Conservation (phyloP, 345 rosid species). For the Euphorbia pulcherrima region DNA sequence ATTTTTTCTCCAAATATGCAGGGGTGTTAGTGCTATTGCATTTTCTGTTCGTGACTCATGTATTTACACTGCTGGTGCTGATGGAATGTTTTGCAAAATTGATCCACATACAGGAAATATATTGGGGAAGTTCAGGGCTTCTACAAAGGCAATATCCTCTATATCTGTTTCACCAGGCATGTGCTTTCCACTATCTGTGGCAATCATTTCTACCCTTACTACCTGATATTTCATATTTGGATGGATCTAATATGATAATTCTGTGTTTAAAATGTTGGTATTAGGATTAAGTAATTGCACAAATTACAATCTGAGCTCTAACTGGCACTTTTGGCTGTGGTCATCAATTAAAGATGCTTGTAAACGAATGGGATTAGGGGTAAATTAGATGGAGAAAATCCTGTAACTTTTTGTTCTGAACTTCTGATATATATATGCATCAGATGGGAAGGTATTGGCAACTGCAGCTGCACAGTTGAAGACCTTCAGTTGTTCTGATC, state of each 20-base stretch:
- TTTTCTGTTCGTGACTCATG: constrained; percentile 53
- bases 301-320: neutral
- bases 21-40: constrained; percentile 85
- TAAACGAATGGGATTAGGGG: neutral
- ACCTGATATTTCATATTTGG: neutral
- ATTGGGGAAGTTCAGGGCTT: constrained; percentile 62
- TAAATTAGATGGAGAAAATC: constrained; percentile 1
- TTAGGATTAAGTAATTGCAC: neutral
- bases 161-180: constrained; percentile 76
- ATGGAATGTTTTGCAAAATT: constrained; percentile 86
- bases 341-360: neutral
- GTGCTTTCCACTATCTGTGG: constrained; percentile 5
- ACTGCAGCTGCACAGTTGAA: constrained; percentile 81
- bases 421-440: constrained; percentile 7
- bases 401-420: constrained; percentile 11
- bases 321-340: neutral
- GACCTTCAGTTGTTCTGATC: constrained; percentile 58
- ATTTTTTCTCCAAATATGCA: constrained; percentile 34
- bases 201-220: neutral
- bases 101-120: constrained; percentile 70
- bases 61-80: constrained; percentile 75
- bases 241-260: neutral
- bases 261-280: neutral
- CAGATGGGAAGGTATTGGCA: constrained; percentile 64
- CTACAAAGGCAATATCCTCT: constrained; percentile 66